These are phyloP conservation scores for Tricholoma saponaceum DNA, from an alignment of 768 basidiomycete genomes.

Conservation along the genomic window DNA sequence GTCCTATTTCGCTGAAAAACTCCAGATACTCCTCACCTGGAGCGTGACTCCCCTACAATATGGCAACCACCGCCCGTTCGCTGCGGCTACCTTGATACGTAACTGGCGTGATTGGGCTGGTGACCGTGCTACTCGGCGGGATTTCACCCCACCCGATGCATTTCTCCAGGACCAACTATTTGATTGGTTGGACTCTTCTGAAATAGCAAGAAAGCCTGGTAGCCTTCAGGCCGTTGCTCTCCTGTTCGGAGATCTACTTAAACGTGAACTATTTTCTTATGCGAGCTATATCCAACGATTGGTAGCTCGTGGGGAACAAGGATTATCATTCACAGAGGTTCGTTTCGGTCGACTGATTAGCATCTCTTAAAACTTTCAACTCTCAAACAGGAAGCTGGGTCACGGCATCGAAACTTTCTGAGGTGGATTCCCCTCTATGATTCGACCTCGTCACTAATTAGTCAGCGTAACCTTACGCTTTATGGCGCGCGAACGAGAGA, in stretches of 20 bases:
- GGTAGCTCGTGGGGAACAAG: slow-evolving; percentile 73
- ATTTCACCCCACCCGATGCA: slow-evolving; percentile 54
- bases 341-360: slow-evolving; percentile 10
- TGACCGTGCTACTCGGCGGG: slow-evolving; percentile 60
- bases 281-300: slow-evolving; percentile 72
- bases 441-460: slow-evolving; percentile 52
- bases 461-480: slow-evolving; percentile 65
- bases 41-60: slow-evolving; percentile 77
- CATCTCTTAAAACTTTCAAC: slow-evolving; percentile 3
- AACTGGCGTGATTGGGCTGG: slow-evolving; percentile 58
- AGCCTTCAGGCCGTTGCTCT: slow-evolving; percentile 61
- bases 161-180: slow-evolving; percentile 75
- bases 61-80: slow-evolving; percentile 77
- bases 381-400: slow-evolving; percentile 35
- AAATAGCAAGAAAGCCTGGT: slow-evolving; percentile 50
- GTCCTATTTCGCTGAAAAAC: slow-evolving; percentile 56
- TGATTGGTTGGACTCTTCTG: slow-evolving; percentile 73
- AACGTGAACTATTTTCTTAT: slow-evolving; percentile 70
- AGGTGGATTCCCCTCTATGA: slow-evolving; percentile 69
- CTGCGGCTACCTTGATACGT: slow-evolving; percentile 63
- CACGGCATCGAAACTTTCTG: slow-evolving; percentile 68
- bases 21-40: slow-evolving; percentile 77
- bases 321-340: slow-evolving; percentile 53
- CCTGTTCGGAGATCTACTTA: slow-evolving; percentile 69
- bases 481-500: slow-evolving; percentile 67